Base-by-base conservation (phyloP, 2,329 filamentous ascomycete species). In the Parastagonospora nodorum region DNA sequence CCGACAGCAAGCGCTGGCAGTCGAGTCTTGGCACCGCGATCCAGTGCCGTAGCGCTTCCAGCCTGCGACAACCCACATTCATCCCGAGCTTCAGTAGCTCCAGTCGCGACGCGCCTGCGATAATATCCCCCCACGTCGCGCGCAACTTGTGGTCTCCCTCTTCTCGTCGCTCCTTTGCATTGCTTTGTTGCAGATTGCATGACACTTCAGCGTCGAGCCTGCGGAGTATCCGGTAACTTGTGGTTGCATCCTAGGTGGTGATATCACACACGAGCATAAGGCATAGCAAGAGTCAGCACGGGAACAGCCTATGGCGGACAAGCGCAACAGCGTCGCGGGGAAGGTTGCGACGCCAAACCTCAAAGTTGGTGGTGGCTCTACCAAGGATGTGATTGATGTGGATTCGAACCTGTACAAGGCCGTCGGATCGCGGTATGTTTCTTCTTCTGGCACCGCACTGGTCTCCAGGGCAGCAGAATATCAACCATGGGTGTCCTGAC, bases 351-450 rank as follows among this genome's bases (percentile, higher is more conserved):
- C 79, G 32, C 78, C 80, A 16, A 63, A 63, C 53, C 47, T 66
- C 43, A 82, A 81, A 69, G 66, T 74, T 46, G 74, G 68, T 51
- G 61, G 71, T 50, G 74, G 66, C 51, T 65, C 72, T 50, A 67
- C 64, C 54, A 73, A 77, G 54, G 74, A 75, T 50, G 77, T 77
- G 64, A 76, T 79, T 58, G 75, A 80, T 64, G 69, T 77, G 39
- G 80, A 85, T 48, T 79, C 78, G 49, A 78, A 78, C 44, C 72
- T 87, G 65, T 81, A 78, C 69, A 83, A 82, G 71, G 82, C 82
- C 42, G 81, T 87, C 67, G 85, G 85, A 58, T 81, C 82, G 58
- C 81, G 82, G 84, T 86, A 77, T 71, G 81, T 71, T 27, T 9
- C 30, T 15, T 29, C 42, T 15, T 16, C 30, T 43, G 31, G 11